Conservation (phyloP, 2,329 filamentous ascomycete genomes). For the Podosphaera fusca region DNA sequence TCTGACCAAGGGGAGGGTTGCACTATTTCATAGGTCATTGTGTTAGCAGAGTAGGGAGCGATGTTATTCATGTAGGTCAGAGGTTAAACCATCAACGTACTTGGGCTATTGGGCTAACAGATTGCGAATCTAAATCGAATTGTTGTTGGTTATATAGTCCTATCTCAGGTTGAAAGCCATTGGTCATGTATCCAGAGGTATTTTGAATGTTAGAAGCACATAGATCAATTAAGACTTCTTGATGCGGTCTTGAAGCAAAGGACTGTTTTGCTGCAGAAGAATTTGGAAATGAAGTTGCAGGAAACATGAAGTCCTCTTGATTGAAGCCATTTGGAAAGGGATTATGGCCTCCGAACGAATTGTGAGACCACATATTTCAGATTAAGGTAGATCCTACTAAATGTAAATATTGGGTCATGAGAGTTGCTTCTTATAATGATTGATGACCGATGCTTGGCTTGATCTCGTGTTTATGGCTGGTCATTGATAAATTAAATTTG, state of each 20-base stretch:
- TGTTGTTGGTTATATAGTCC: constrained; percentile 8
- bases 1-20: not conserved
- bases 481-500: too few relatives aligned
- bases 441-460: too few relatives aligned
- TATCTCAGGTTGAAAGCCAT: constrained; percentile 8
- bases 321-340: not conserved
- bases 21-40: not conserved
- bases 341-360: not conserved
- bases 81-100: constrained; percentile 7
- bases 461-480: too few relatives aligned
- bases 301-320: not conserved
- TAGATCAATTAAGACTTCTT: not conserved
- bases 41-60: not conserved
- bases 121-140: constrained; percentile 10
- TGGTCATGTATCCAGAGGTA: constrained; percentile 3
- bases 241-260: not conserved
- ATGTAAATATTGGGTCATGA: too few relatives aligned
- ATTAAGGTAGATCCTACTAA: too few relatives aligned
- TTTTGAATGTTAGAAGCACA: not conserved
- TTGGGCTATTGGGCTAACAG: constrained; percentile 5
- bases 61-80: not conserved
- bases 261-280: not conserved
- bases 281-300: not conserved
- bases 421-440: too few relatives aligned
- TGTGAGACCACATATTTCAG: not conserved